Base-by-base conservation (phyloP, 805 yeast species). In the Teunomyces panamensis region DNA sequence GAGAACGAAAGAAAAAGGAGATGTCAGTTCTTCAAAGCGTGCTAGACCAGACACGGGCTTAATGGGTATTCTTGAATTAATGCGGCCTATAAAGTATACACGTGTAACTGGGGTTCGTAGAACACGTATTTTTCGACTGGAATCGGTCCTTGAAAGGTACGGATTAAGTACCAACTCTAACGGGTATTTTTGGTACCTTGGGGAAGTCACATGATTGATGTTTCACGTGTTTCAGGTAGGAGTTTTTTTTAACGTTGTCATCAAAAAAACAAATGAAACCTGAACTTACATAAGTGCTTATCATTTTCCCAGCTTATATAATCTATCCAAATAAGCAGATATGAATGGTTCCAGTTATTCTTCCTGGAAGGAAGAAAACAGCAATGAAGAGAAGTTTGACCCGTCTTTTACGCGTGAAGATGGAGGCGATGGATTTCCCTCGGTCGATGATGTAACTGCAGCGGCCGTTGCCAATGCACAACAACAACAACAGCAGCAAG, bases 371-470 rank as follows among this genome's bases (percentile, higher is more conserved):
- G 54, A 55, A 35, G 64, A 58, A 37, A 58, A 58, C 41, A 49
- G 53, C 11, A 39, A 48, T 26, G 65, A 58, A 14, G 66, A 59
- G 35, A 63, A 62, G 50, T 64, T 65, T 37, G 70, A 67, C 44
- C 67, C 69, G 9, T 48, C 65, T 11, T 67, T 65, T 50, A 61
- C 63, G 6, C 49, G 65, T 11, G 63, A 59, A 28, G 61, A 58
- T 33, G 44, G 39, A 32, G 20, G 17, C 32, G 56, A 52, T n/a
- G 65, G 53, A 16, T 62, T 56, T 35, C 56, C 63, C 13, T 52
- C 56, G 5, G 65, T 62, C 10, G 65, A 61, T 11, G 58, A 52
- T 20, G 63, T 56, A 7, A 58, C 59, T 4, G 63, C 64, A 3
- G 64, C 62, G 2, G 65, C 64, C 5, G 64, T 59, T 1, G 65